phyloP scores from a whole-genome alignment of 257 asterid genomes.

The Striga asiatica region DNA sequence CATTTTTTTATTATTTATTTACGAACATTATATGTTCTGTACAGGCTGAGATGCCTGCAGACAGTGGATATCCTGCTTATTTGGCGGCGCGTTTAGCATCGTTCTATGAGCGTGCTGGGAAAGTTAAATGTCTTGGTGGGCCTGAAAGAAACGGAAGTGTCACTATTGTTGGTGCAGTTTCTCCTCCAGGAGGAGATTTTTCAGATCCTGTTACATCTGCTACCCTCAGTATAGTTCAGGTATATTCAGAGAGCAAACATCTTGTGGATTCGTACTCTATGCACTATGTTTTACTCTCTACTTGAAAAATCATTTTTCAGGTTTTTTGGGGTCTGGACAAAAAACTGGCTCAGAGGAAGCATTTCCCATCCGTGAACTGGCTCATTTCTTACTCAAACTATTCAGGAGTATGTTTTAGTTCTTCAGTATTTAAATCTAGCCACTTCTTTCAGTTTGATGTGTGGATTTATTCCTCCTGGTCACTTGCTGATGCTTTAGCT shows the following conservation, averaged over 20 bases:
- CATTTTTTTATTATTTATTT: constrained; percentile 5
- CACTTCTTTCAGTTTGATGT: background rate
- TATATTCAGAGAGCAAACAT: constrained; percentile 2
- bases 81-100: constrained; percentile 98
- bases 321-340: constrained; percentile 99
- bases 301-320: constrained; percentile 29
- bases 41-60: constrained; percentile 99
- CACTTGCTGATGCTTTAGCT: constrained; percentile 12
- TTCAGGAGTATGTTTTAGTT: constrained; percentile 52
- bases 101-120: constrained; percentile 99
- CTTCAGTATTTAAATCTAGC: background rate
- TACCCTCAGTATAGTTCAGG: constrained; percentile 98
- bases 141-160: constrained; percentile 99
- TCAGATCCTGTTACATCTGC: constrained; percentile 99
- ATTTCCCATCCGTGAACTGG: constrained; percentile 98
- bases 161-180: constrained; percentile 98
- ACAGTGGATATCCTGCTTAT: constrained; percentile 99
- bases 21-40: constrained; percentile 7
- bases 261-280: constrained; percentile 9
- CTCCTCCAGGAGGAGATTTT: constrained; percentile 99
- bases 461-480: background rate
- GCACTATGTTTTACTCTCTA: constrained; percentile 11
- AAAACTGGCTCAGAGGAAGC: constrained; percentile 95
- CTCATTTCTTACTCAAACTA: constrained; percentile 96
- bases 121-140: constrained; percentile 96